A percentile compares a stretch with the other conserved stretches of the same genome.
These are phyloP conservation scores for Rhodomyrtus psidioides DNA, from an alignment of 441 rosid species.

Conservation along the genomic window DNA sequence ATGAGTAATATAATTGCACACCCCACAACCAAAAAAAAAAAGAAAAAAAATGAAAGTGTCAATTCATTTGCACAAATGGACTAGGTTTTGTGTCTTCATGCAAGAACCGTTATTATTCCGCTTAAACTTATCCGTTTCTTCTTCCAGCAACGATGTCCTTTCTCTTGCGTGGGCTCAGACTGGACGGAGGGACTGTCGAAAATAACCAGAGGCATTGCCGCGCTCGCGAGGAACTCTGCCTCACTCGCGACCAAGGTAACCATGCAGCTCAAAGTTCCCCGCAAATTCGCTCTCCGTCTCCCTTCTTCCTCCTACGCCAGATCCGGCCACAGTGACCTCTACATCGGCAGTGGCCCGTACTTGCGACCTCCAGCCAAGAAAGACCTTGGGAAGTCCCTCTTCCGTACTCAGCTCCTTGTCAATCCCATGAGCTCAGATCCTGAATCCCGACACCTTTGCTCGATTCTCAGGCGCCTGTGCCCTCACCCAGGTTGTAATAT, in stretches of 20 bases:
- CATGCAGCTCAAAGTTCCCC: not conserved
- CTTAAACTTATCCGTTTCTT: not conserved
- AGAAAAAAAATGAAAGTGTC: too few relatives aligned
- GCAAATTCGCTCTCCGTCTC: conserved; percentile 18
- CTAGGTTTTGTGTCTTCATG: too few relatives aligned
- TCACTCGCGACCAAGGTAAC: conserved; percentile 13
- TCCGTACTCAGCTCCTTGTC: conserved; percentile 14
- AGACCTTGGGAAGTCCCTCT: conserved; percentile 12
- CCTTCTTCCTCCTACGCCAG: conserved; percentile 4
- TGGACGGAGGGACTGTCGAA: not conserved
- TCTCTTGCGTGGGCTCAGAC: conserved; percentile 5
- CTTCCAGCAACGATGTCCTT: not conserved
- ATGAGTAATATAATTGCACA: too few relatives aligned
- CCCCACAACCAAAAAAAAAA: too few relatives aligned
- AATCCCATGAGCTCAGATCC: not conserved
- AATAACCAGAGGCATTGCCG: conserved; percentile 6
- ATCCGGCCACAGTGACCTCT: conserved; percentile 2
- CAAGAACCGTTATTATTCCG: too few relatives aligned
- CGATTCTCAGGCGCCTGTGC: too few relatives aligned
- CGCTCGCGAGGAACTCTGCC: conserved; percentile 7
- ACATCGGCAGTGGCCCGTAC: conserved; percentile 20
- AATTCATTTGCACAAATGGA: too few relatives aligned
- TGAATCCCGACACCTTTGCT: too few relatives aligned
- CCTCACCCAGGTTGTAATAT: too few relatives aligned
- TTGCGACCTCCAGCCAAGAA: not conserved